These are phyloP conservation scores for Salix viminalis DNA, from an alignment of 345 rosid species.

Conservation along the genomic window DNA sequence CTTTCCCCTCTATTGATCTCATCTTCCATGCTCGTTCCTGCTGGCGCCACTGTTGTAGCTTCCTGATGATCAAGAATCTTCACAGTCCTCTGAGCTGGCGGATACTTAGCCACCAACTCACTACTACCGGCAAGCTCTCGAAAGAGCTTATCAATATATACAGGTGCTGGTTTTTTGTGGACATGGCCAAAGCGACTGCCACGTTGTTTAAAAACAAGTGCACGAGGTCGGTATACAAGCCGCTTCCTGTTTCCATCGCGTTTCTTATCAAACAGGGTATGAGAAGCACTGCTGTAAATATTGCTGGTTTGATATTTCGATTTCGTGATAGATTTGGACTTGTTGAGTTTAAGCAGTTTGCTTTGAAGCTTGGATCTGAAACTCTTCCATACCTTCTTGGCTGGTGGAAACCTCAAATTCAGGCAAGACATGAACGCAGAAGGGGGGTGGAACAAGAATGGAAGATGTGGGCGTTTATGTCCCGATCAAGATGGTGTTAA, in stretches of 20 bases:
- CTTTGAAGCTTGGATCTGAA: conserved; percentile 50
- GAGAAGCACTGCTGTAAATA: neutral
- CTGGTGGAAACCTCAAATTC: conserved; percentile 43
- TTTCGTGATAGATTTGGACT: conserved; percentile 37
- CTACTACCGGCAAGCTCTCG: conserved; percentile 12
- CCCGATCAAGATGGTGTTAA: neutral
- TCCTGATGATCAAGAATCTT: conserved; percentile 3
- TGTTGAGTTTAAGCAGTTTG: conserved; percentile 41
- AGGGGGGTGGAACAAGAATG: neutral
- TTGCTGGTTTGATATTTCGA: neutral
- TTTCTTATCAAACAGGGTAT: neutral
- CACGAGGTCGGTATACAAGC: neutral
- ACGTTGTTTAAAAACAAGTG: neutral
- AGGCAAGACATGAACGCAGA: conserved; percentile 46
- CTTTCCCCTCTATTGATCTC: neutral
- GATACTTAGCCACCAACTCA: conserved; percentile 1
- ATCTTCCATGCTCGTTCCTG: conserved; percentile 10
- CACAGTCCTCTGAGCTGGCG: conserved; percentile 2
- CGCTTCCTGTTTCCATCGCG: neutral
- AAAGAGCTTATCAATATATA: conserved; percentile 59
- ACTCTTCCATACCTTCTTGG: conserved; percentile 71
- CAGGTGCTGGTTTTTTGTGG: conserved; percentile 40
- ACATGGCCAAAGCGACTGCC: conserved; percentile 11
- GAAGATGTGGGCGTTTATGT: neutral
- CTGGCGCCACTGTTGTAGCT: neutral